These are phyloP conservation scores for Fraxinus sp. DNA, from an alignment of 305 asterid species.

Conservation along the genomic window DNA sequence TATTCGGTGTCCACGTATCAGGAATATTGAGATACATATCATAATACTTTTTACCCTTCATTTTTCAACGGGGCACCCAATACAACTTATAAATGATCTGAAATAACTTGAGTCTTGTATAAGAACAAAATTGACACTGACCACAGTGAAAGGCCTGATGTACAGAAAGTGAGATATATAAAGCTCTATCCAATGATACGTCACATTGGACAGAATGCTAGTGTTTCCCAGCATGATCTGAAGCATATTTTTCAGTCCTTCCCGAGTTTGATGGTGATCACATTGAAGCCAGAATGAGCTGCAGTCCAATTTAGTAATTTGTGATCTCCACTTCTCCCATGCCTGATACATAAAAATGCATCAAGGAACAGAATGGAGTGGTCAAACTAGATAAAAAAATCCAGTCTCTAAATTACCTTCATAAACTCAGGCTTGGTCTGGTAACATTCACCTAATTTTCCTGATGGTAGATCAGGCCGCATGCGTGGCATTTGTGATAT, in stretches of 20 bases:
- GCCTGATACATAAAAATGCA: conserved; percentile 53
- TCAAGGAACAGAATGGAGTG: conserved; percentile 9
- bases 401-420: conserved; percentile 54
- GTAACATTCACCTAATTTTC: conserved; percentile 69
- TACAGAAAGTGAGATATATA: conserved; percentile 77
- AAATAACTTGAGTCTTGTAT: not conserved
- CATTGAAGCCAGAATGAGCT: conserved; percentile 92
- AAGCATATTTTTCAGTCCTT: conserved; percentile 77
- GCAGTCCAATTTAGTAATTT: conserved; percentile 84
- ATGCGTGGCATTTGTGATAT: conserved; percentile 86
- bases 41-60: not conserved
- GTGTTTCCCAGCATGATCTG: conserved; percentile 89
- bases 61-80: not conserved
- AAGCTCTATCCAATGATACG: conserved; percentile 90
- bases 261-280: conserved; percentile 72
- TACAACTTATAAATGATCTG: not conserved
- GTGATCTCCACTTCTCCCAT: conserved; percentile 96
- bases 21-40: conserved; percentile 3
- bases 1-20: conserved; percentile 19
- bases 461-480: conserved; percentile 59
- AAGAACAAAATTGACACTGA: conserved; percentile 35
- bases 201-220: conserved; percentile 57
- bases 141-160: conserved; percentile 87
- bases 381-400: conserved; percentile 14
- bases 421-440: conserved; percentile 80